Conservation (phyloP, 1,139 yeast genomes). For the Saccharomyces uvarum region DNA sequence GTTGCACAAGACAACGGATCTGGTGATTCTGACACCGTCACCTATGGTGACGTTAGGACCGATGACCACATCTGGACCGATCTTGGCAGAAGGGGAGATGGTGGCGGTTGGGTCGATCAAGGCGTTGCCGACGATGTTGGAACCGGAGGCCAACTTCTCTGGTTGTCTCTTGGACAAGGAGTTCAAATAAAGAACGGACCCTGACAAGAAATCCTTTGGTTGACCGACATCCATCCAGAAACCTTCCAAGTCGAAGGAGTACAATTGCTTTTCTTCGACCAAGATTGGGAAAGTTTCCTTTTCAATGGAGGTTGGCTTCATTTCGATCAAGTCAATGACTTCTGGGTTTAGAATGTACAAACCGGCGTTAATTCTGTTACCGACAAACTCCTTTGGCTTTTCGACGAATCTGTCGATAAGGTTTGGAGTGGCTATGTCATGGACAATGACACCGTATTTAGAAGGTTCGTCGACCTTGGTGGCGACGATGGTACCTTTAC, state of each 20-base stretch:
- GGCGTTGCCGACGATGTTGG: constrained; percentile 87
- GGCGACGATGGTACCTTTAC: constrained; percentile 96
- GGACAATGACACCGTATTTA: constrained; percentile 98
- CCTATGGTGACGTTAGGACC: constrained; percentile 97
- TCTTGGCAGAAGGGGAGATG: constrained; percentile 86
- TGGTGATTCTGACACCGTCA: constrained; percentile 96
- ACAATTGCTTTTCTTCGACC: constrained; percentile 81
- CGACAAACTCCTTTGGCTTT: constrained; percentile 98
- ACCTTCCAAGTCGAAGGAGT: constrained; percentile 96
- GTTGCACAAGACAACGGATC: constrained; percentile 88
- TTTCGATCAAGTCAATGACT: constrained; percentile 90
- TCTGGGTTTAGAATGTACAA: constrained; percentile 93
- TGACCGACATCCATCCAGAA: constrained; percentile 99
- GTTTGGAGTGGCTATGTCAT: constrained; percentile 85
- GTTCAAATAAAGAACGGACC: constrained; percentile 86
- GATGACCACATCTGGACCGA: constrained; percentile 96
- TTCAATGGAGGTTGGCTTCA: constrained; percentile 98
- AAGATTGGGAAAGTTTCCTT: constrained; percentile 98
- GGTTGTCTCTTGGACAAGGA: constrained; percentile 79
- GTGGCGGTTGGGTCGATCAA: constrained; percentile 91
- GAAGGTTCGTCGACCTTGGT: constrained; percentile 99
- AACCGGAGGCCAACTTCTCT: constrained; percentile 52
- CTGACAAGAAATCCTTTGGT: constrained; percentile 98
- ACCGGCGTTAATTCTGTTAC: constrained; percentile 97
- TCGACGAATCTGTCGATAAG: constrained; percentile 97